These are phyloP conservation scores for Fusarium sterilihyphosum DNA, from an alignment of 2,329 filamentous ascomycete species.

Conservation along the genomic window DNA sequence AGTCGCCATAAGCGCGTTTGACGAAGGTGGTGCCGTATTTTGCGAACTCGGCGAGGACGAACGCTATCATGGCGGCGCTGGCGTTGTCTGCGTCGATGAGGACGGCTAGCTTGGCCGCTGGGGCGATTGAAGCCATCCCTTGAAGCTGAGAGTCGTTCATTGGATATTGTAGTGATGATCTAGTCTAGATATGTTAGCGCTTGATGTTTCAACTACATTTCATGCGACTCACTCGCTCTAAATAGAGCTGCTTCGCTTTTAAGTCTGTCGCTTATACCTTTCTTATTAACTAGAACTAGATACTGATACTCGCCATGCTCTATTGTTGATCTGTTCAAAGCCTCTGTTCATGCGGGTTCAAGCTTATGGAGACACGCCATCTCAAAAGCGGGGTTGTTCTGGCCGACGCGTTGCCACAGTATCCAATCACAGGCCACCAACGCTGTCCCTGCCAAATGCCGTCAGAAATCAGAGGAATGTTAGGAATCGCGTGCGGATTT, in stretches of 20 bases:
- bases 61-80: slow-evolving; percentile 21
- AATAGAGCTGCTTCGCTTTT: not conserved
- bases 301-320: too few relatives aligned
- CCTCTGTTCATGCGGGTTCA: not conserved
- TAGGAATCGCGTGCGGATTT: fast-evolving
- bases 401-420: fast-evolving
- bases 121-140: not conserved
- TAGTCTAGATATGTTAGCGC: not conserved
- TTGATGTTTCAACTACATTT: not conserved
- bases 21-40: slow-evolving; percentile 48
- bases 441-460: not conserved
- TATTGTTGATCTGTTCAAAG: not conserved
- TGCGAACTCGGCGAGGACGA: slow-evolving; percentile 45
- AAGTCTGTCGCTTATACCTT: fast-evolving
- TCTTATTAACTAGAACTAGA: too few relatives aligned
- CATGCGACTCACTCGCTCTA: not conserved
- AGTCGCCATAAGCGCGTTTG: slow-evolving; percentile 49
- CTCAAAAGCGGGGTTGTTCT: not conserved
- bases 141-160: not conserved
- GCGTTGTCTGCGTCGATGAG: slow-evolving; percentile 50
- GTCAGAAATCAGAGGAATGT: not conserved
- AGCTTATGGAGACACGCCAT: not conserved
- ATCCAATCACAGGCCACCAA: not conserved
- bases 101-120: slow-evolving; percentile 43
- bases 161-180: not conserved